Percentiles rank a stretch among this genome's conserved stretches.
Evolutionary conservation across 2,329 filamentous ascomycete genomes (phyloP).

Genomic region (Botrytis deweyae): DNA sequence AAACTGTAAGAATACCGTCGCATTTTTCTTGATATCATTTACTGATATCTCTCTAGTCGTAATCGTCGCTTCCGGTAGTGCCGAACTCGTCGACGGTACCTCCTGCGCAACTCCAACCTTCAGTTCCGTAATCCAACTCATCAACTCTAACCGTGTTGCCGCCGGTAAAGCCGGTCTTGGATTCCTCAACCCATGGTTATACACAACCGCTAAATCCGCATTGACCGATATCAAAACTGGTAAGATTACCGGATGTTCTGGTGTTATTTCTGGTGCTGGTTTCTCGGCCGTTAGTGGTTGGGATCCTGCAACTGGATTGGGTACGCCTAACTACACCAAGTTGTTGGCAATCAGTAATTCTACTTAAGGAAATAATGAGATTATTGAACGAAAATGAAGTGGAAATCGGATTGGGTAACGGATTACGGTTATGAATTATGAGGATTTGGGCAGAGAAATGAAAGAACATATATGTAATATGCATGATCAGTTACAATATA

Average conservation of each 20-base stretch:
- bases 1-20: conserved; percentile 42
- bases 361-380: background rate
- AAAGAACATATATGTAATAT: background rate
- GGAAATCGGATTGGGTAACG: background rate
- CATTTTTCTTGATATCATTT: background rate
- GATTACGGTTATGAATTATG: conserved; percentile 5
- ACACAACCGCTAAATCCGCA: conserved; percentile 41
- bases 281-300: conserved; percentile 38
- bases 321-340: conserved; percentile 42
- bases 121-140: conserved; percentile 56
- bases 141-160: conserved; percentile 61
- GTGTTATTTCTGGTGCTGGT: conserved; percentile 25
- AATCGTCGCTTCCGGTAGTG: conserved; percentile 40
- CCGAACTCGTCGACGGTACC: conserved; percentile 48
- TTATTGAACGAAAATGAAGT: background rate
- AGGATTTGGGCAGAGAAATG: background rate
- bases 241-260: conserved; percentile 42
- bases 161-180: conserved; percentile 47
- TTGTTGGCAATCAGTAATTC: conserved; percentile 26
- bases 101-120: conserved; percentile 57
- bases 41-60: conserved; percentile 36
- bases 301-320: conserved; percentile 50
- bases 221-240: conserved; percentile 45
- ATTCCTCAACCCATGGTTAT: conserved; percentile 48
- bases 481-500: background rate